Evolutionary conservation across 2,329 filamentous ascomycete genomes (phyloP).

Genomic region (Penicillium palitans): DNA sequence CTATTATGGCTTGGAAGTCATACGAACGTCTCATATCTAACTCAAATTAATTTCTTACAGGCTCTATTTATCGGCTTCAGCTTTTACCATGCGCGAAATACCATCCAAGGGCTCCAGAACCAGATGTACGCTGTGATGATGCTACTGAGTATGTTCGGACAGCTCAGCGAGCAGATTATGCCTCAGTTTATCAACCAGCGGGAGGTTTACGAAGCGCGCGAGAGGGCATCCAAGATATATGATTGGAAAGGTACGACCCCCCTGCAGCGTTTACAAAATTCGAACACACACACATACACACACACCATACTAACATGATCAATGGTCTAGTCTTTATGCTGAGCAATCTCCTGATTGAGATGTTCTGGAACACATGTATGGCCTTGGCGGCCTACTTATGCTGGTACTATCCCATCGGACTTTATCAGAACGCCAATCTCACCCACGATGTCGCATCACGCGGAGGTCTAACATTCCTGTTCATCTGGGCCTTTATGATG

Average conservation of each 20-base stretch:
- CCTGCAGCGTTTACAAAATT: background rate
- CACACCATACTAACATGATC: background rate
- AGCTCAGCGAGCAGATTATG: slow-evolving; percentile 52
- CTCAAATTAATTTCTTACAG: slow-evolving; percentile 33
- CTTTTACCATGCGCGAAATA: slow-evolving; percentile 71
- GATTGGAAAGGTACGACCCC: slow-evolving; percentile 56
- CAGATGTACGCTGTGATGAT: slow-evolving; percentile 87
- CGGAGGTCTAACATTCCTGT: slow-evolving; percentile 63
- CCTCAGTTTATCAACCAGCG: slow-evolving; percentile 58
- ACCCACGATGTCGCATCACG: slow-evolving; percentile 46
- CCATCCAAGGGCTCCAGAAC: slow-evolving; percentile 78
- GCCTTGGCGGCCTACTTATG: slow-evolving; percentile 58
- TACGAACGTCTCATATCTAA: slow-evolving; percentile 5
- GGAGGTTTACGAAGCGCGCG: slow-evolving; percentile 58
- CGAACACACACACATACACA: too few species aligned
- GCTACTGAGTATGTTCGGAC: slow-evolving; percentile 72
- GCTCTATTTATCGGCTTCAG: slow-evolving; percentile 77
- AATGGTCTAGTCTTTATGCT: slow-evolving; percentile 57
- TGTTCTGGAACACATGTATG: slow-evolving; percentile 62
- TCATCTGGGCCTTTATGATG: slow-evolving; percentile 64
- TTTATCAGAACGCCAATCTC: slow-evolving; percentile 37
- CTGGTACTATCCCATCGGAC: slow-evolving; percentile 63
- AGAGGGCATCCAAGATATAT: slow-evolving; percentile 66
- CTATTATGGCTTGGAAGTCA: background rate
- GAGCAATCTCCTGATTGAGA: slow-evolving; percentile 67